Percentiles rank a stretch among this genome's conserved stretches.
Evolutionary conservation across 257 asterid species (phyloP).

Genomic region (Penstemon barbatus): DNA sequence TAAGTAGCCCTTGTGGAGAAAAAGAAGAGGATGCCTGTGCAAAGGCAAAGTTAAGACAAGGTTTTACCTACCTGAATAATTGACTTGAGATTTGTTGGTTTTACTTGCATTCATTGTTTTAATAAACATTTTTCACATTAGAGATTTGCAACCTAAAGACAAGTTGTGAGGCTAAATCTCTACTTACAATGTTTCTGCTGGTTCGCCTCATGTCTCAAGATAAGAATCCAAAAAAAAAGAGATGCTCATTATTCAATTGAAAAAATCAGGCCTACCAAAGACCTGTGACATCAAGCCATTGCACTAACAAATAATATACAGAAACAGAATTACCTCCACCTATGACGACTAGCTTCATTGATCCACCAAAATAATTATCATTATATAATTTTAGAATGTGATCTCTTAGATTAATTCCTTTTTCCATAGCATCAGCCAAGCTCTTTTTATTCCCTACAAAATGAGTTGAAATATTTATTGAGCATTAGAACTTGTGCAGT

Average conservation of each 20-base stretch:
- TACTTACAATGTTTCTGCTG: not conserved
- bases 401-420: conserved; percentile 84
- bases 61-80: conserved; percentile 1
- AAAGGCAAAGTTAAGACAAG: not conserved
- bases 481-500: conserved; percentile 20
- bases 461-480: conserved; percentile 21
- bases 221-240: conserved; percentile 10
- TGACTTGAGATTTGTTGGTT: not conserved
- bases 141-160: not conserved
- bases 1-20: not conserved
- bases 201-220: not conserved
- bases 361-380: conserved; percentile 76
- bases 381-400: conserved; percentile 66
- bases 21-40: not conserved
- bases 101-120: not conserved
- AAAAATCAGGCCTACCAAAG: conserved; percentile 10
- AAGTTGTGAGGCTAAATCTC: not conserved
- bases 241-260: conserved; percentile 1
- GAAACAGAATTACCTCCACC: conserved; percentile 74
- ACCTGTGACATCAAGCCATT: conserved; percentile 3
- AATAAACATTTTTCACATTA: not conserved
- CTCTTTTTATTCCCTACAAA: conserved; percentile 89
- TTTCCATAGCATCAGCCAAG: conserved; percentile 86
- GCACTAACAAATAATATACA: conserved; percentile 2
- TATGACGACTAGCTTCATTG: conserved; percentile 87